Evolutionary conservation across 2,329 filamentous ascomycete species (phyloP).

Genomic region (Diaporthe sp.): DNA sequence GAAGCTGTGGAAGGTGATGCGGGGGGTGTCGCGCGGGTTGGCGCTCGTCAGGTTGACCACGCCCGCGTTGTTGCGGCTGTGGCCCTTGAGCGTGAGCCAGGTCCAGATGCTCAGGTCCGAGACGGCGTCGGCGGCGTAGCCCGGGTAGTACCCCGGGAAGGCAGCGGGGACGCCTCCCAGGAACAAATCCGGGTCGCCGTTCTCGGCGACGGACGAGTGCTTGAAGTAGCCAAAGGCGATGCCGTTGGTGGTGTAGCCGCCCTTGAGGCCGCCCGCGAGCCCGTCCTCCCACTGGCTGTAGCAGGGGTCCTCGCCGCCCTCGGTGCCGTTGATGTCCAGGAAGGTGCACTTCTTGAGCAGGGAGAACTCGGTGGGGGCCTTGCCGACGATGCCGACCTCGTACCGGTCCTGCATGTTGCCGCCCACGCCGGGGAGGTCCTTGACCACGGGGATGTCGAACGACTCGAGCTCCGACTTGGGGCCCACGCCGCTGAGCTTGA

Average conservation of each 20-base stretch:
- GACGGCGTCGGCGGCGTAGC: constrained; percentile 37
- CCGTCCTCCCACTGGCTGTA: constrained; percentile 40
- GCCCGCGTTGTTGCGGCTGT: constrained; percentile 45
- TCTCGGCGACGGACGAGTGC: constrained; percentile 49
- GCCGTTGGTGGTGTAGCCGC: constrained; percentile 45
- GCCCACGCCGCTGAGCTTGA: constrained; percentile 66
- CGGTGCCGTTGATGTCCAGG: constrained; percentile 39
- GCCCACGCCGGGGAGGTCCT: constrained; percentile 64
- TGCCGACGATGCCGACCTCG: constrained; percentile 45
- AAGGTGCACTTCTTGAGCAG: constrained; percentile 42
- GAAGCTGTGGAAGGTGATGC: constrained; percentile 65
- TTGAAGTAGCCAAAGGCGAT: constrained; percentile 30
- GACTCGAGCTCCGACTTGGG: constrained; percentile 56
- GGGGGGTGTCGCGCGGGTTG: constrained; percentile 42
- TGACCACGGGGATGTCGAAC: constrained; percentile 59
- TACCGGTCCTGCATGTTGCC: constrained; percentile 63
- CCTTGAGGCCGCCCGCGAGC: constrained; percentile 43
- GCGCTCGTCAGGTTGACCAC: constrained; percentile 42
- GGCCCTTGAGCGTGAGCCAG: constrained; percentile 44
- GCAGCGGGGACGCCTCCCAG: constrained; percentile 50
- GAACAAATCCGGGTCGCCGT: constrained; percentile 60
- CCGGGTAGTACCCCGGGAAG: constrained; percentile 40
- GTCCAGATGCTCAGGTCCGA: constrained; percentile 40
- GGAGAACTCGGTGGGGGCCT: constrained; percentile 30
- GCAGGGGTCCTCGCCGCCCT: constrained; percentile 41